Percentiles rank a stretch among this genome's conserved stretches.
Conservation (phyloP, 1,284 basidiomycete genomes). For the Termitomyces sp. region DNA sequence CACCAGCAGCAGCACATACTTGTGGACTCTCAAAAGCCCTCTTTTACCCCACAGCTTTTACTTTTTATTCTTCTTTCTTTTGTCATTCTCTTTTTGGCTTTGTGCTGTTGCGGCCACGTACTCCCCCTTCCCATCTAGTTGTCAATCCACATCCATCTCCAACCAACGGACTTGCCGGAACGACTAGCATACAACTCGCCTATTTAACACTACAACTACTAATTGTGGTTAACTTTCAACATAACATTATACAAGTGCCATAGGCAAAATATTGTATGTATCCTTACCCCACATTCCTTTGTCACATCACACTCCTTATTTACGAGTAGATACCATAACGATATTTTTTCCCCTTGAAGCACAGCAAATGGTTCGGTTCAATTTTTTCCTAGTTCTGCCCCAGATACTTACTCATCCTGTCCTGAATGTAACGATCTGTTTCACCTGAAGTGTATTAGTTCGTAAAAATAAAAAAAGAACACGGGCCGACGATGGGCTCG, state of each 20-base stretch:
- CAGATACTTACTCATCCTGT: too few species aligned
- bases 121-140: too few species aligned
- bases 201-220: neutral
- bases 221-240: neutral
- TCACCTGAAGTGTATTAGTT: too few species aligned
- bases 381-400: too few species aligned
- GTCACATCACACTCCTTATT: slow-evolving; percentile 4
- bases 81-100: neutral
- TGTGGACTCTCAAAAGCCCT: neutral
- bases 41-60: neutral
- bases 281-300: neutral
- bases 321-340: neutral
- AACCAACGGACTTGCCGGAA: neutral
- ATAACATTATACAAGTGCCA: neutral
- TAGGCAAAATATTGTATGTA: neutral
- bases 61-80: neutral
- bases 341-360: neutral
- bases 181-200: neutral
- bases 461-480: too few species aligned
- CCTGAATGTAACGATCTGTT: too few species aligned
- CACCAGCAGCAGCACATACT: neutral
- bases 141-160: too few species aligned
- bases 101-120: neutral
- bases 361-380: too few species aligned
- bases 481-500: too few species aligned